These are phyloP conservation scores for Cytospora piceicola DNA, from an alignment of 2,329 filamentous ascomycete species.

Conservation along the genomic window DNA sequence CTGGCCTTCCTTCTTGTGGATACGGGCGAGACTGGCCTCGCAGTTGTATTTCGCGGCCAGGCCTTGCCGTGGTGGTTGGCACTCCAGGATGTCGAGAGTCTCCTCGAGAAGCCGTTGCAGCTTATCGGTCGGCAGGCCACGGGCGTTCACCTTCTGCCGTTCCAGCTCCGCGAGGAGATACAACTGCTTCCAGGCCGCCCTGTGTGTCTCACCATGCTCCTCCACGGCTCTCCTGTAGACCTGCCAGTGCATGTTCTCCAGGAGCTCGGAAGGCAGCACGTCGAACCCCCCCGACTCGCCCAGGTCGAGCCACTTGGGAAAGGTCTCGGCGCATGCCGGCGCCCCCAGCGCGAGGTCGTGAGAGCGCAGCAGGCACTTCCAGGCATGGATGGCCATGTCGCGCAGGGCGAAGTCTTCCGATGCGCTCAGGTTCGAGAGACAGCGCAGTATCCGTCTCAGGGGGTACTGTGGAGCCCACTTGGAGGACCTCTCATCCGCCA, in stretches of 20 bases:
- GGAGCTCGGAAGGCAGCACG: conserved; percentile 11
- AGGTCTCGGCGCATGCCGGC: conserved; percentile 10
- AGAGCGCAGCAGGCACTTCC: conserved; percentile 24
- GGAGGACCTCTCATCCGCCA: conserved; percentile 16
- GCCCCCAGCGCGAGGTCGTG: conserved; percentile 18
- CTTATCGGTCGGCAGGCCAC: background rate
- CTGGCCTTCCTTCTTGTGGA: conserved; percentile 20
- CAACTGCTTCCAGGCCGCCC: conserved; percentile 16
- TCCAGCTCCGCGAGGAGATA: conserved; percentile 27
- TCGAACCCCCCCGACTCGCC: conserved; percentile 26
- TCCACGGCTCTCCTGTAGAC: conserved; percentile 14
- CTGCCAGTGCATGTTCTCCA: conserved; percentile 22
- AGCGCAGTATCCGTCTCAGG: conserved; percentile 22
- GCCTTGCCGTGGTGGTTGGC: background rate
- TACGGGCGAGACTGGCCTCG: conserved; percentile 17
- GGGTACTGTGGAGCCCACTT: conserved; percentile 27
- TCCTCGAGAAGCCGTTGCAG: conserved; percentile 14
- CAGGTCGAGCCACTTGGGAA: conserved; percentile 28
- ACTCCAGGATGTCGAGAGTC: conserved; percentile 15
- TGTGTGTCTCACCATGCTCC: background rate
- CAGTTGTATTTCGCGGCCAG: conserved; percentile 22
- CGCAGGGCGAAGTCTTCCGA: conserved; percentile 19
- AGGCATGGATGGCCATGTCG: conserved; percentile 24
- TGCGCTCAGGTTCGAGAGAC: conserved; percentile 17
- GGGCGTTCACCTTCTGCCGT: conserved; percentile 27